These are phyloP conservation scores for Pseudopithomyces chartarum DNA, from an alignment of 2,329 filamentous ascomycete genomes.

Conservation along the genomic window DNA sequence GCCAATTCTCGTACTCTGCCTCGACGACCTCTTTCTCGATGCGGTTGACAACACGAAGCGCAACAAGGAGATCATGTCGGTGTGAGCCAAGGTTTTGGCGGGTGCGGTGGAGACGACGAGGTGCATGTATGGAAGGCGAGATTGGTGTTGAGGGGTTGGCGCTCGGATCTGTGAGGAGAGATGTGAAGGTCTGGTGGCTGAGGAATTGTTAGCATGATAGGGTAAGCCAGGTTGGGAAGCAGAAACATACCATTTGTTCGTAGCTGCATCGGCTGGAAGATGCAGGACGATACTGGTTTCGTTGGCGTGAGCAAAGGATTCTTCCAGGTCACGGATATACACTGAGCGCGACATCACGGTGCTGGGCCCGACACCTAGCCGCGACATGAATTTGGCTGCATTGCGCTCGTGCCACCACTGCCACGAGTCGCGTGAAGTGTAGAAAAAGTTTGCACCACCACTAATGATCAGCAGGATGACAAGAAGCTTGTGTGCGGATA, in stretches of 20 bases:
- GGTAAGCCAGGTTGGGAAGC: neutral
- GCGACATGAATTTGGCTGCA: conserved; percentile 78
- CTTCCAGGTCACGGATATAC: conserved; percentile 80
- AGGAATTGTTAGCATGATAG: conserved; percentile 18
- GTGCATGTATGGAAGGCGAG: conserved; percentile 34
- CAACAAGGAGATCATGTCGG: conserved; percentile 87
- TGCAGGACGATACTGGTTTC: conserved; percentile 32
- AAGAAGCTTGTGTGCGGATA: conserved; percentile 76
- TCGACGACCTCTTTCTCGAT: conserved; percentile 85
- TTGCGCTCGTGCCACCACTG: conserved; percentile 86
- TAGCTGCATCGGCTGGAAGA: conserved; percentile 15
- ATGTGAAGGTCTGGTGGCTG: conserved; percentile 45
- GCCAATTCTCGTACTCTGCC: conserved; percentile 93
- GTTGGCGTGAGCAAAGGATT: conserved; percentile 55
- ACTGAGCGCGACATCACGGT: conserved; percentile 82
- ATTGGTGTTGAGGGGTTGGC: conserved; percentile 24
- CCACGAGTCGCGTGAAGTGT: conserved; percentile 73
- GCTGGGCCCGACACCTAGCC: conserved; percentile 80
- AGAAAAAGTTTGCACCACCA: conserved; percentile 72
- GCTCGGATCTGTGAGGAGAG: conserved; percentile 35
- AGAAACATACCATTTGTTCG: conserved; percentile 31
- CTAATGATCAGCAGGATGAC: conserved; percentile 72
- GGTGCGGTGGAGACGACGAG: conserved; percentile 71
- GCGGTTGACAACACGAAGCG: conserved; percentile 85
- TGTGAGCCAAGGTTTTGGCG: conserved; percentile 82